These are phyloP conservation scores for Babesia ovata DNA, from an alignment of 169 alveolate species.

Conservation along the genomic window DNA sequence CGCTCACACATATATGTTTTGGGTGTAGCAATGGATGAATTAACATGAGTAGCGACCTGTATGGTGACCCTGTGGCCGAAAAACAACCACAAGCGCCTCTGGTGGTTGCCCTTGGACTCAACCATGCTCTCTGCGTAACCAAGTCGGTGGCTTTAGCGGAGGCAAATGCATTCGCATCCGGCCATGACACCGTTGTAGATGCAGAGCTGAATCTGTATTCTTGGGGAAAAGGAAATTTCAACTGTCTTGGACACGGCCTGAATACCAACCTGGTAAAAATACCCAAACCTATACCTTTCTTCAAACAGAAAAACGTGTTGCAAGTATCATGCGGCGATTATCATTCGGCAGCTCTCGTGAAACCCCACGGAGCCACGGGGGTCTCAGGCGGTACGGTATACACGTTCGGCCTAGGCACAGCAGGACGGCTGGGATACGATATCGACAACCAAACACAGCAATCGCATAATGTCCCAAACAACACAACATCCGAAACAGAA, in stretches of 20 bases:
- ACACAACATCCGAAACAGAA: constrained; percentile 33
- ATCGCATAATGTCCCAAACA: background rate
- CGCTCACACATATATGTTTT: constrained; percentile 2
- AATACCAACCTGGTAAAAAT: constrained; percentile 43
- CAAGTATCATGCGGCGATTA: constrained; percentile 72
- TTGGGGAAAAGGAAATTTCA: constrained; percentile 64
- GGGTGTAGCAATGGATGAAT: background rate
- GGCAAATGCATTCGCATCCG: background rate
- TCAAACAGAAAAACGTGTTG: constrained; percentile 58
- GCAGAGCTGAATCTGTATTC: constrained; percentile 48
- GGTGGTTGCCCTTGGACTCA: constrained; percentile 56
- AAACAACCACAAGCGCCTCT: constrained; percentile 3
- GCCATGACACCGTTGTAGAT: constrained; percentile 1
- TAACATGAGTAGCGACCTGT: background rate
- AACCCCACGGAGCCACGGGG: constrained; percentile 36
- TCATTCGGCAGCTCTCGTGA: constrained; percentile 73
- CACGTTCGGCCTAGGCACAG: constrained; percentile 80
- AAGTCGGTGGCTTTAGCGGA: constrained; percentile 22
- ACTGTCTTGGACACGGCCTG: constrained; percentile 75
- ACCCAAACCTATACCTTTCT: constrained; percentile 66
- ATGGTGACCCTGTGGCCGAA: background rate
- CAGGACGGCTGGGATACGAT: constrained; percentile 77
- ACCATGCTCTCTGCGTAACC: constrained; percentile 64
- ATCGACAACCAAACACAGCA: constrained; percentile 13
- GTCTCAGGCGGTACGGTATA: constrained; percentile 74